Base-by-base conservation (phyloP, 2,329 filamentous ascomycete species). In the Fusarium coicis region DNA sequence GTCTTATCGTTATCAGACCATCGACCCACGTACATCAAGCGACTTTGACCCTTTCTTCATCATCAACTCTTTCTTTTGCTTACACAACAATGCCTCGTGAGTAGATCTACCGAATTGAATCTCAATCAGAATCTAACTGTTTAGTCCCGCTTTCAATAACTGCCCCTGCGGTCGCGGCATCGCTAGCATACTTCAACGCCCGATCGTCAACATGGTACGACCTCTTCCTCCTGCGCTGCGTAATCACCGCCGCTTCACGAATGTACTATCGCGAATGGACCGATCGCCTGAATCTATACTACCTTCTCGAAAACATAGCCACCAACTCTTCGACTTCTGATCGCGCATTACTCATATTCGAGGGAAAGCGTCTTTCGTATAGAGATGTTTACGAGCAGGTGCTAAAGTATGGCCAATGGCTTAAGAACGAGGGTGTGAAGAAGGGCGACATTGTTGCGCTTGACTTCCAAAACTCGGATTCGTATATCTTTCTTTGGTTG, bases 391-490 rank as follows among this genome's bases (percentile, higher is more conserved):
- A 97, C 81, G 88, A 94, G 60, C 87, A 83, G 14, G 88, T 89
- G 4, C 84, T 97, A 46, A 90, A 90, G 66, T 93, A 95, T 78
- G 94, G 93, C 34, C 85, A 88, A 59, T 97, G 93, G 92, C 83
- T 97, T 60, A 91, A 91, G 80, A 86, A 87, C 4, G 86, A 83
- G 15, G 86, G 86, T 36, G 85, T 97, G 52, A 87, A 91, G 74
- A 88, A 90, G 32, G 89, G 89, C 49, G 93, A 97, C 58, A 90
- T 97, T 39, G 92, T 97, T 23, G 94, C 93, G 14, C 87, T 97
- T 75, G 88, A 96, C 80, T 93, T 93, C 74, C 91, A 93, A 82
- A 97, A 97, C 79, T 93, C 90, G 44, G 90, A 94, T n/a, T 87
- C 88, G 7, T 96, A 94, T 77, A 78, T 96, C 34, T 93, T 95